Base-by-base conservation (phyloP, 116 monocot genomes). In the Iris pallida region DNA sequence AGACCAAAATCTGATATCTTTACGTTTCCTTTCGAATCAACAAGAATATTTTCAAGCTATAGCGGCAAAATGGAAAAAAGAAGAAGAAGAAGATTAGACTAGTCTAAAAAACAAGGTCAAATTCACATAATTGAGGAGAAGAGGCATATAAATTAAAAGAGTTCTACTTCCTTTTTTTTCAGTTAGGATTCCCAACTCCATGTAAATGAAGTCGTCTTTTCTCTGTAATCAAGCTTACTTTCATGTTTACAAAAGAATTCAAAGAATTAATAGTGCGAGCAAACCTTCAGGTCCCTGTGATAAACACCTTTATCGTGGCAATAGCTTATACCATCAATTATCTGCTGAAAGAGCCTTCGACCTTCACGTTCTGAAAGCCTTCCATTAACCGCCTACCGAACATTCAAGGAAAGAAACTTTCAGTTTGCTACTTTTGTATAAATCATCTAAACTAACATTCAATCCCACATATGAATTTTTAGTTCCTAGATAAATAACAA, bases 1-100 rank as follows among this genome's bases (percentile, higher is more conserved):
- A 99, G 88, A 9, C 98, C 93, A 30, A 99, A 99, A 68, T 99
- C 98, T n/a, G 93, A 93, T 47, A 99, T 81, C 80, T 99, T 99
- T 66, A 93, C 80, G 63, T 88, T 90, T 15, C 90, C 98, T 56
- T 82, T 76, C 43, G 75, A 70, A 73, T 99, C 90, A 59, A 90
- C 41, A 63, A 99, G 98, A 55, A 99, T 75, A 69, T 99, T 99
- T 65, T 99, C 98, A 14, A 84, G 93, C 93, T 97, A 79, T 59
- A 73, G 14, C 30, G 68, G 55, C 4, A 65, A 2, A 42, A 13
- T 41, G 59, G 8, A 16, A 57, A 79, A 15, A 30, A 30, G 30
- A 30, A 30, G 30, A 30, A 30, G 30, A 30, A 30, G 30, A 30
- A 30, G 30, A 30, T 30, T 30, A 30, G 30, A 30, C 30, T 30